A percentile compares a stretch with the other conserved stretches of the same genome.
These are phyloP conservation scores for Rhodotorula sp. DNA, from an alignment of 1,284 basidiomycete genomes.

Conservation along the genomic window DNA sequence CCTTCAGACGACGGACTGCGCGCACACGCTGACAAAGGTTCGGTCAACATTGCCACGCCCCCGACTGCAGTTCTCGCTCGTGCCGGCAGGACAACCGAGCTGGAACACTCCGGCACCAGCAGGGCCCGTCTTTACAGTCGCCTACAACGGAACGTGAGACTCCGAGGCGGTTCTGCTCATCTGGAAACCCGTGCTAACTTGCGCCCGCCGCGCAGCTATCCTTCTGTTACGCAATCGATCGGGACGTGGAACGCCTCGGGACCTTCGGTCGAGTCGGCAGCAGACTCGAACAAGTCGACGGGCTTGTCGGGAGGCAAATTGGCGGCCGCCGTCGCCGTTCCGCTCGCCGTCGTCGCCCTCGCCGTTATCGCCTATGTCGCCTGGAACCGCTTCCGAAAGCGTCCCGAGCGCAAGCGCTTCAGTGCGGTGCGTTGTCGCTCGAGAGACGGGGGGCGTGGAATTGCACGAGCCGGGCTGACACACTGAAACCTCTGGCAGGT, in stretches of 20 bases:
- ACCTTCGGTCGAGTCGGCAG: slow-evolving; percentile 36
- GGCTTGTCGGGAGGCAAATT: slow-evolving; percentile 27
- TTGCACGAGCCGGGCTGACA: too few species aligned
- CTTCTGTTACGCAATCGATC: slow-evolving; percentile 26
- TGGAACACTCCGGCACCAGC: slow-evolving; percentile 38
- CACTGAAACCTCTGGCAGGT: slow-evolving; percentile 16
- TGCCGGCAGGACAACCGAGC: slow-evolving; percentile 28
- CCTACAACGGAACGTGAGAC: slow-evolving; percentile 37
- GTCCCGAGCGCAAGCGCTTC: slow-evolving; percentile 33
- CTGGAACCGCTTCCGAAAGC: slow-evolving; percentile 28
- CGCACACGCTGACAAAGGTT: neutral
- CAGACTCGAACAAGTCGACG: slow-evolving; percentile 6
- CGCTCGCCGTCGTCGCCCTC: slow-evolving; percentile 23
- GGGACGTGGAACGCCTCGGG: slow-evolving; percentile 16
- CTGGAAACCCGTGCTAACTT: neutral
- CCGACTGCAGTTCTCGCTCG: slow-evolving; percentile 24
- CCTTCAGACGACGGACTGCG: neutral
- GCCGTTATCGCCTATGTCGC: slow-evolving; percentile 23
- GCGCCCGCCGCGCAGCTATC: slow-evolving; percentile 20
- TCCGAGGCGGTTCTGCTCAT: neutral
- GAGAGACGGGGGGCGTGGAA: too few species aligned
- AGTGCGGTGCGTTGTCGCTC: slow-evolving; percentile 22
- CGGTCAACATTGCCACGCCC: too few species aligned
- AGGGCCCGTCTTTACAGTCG: slow-evolving; percentile 34
- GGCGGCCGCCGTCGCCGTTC: slow-evolving; percentile 35